Conservation (phyloP, 176 grass and related monocot genomes). For the Carex parvula region DNA sequence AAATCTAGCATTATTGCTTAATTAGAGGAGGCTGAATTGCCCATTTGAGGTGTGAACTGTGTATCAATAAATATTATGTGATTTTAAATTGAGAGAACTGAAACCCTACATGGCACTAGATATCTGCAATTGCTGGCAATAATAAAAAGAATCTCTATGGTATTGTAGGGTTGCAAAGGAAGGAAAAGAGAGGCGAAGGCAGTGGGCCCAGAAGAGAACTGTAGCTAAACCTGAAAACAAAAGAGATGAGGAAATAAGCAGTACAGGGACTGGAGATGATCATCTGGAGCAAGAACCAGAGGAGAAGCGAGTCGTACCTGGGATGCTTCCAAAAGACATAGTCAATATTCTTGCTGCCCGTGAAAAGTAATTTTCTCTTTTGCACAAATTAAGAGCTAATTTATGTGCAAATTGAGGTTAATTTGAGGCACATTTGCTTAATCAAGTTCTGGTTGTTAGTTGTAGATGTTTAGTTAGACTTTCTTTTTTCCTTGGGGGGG, state of each 20-base stretch:
- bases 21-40: background rate
- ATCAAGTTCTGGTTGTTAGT: too few relatives aligned
- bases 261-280: background rate
- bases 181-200: constrained; percentile 20
- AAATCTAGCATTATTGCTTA: background rate
- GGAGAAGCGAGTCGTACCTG: constrained; percentile 37
- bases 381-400: background rate
- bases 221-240: constrained; percentile 13
- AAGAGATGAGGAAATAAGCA: background rate
- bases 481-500: too few relatives aligned
- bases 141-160: background rate
- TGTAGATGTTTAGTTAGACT: too few relatives aligned
- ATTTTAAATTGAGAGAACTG: background rate
- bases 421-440: background rate
- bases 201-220: constrained; percentile 19
- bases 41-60: background rate
- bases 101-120: background rate
- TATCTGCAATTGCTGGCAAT: background rate
- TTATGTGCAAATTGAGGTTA: too few relatives aligned
- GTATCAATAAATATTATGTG: background rate
- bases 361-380: constrained; percentile 65
- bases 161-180: constrained; percentile 18
- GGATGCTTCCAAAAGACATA: constrained; percentile 74
- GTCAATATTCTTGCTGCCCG: constrained; percentile 82
- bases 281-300: constrained; percentile 11